Evolutionary conservation across 2,329 filamentous ascomycete genomes (phyloP).

Genomic region (Ophiostoma perfectum): DNA sequence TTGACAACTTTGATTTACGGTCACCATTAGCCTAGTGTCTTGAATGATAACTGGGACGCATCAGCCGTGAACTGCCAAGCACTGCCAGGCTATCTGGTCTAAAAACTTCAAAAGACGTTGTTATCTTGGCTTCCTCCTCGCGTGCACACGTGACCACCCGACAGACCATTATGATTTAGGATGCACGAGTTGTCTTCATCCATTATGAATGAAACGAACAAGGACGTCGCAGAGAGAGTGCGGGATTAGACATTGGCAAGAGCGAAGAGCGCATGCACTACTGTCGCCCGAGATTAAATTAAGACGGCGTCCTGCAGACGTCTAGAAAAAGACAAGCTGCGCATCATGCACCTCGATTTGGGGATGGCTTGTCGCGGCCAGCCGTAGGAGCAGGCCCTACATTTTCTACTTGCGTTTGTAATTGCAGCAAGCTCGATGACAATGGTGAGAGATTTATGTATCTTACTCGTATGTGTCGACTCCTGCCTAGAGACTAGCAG

Average conservation of each 20-base stretch:
- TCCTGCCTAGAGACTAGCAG: background rate
- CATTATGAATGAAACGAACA: no score
- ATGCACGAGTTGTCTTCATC: no score
- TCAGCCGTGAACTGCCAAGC: no score
- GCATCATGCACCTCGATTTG: conserved; percentile 3
- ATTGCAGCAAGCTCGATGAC: background rate
- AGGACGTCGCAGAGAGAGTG: no score
- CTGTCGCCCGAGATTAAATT: background rate
- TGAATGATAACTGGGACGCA: no score
- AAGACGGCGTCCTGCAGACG: background rate
- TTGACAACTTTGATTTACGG: no score
- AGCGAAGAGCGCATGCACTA: no score
- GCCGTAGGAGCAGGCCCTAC: background rate
- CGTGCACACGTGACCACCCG: background rate
- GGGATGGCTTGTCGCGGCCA: background rate
- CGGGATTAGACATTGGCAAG: no score
- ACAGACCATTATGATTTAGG: background rate
- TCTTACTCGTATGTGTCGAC: no score
- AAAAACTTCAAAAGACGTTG: background rate
- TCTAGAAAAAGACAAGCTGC: background rate
- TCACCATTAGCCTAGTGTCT: no score
- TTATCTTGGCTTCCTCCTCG: background rate
- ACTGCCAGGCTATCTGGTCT: background rate
- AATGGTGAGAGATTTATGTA: conserved; percentile 4
- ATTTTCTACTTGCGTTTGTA: background rate